Evolutionary conservation across 2,329 filamentous ascomycete species (phyloP), one percentile per base, ranked within the genome.

Genomic region (Colletotrichum viniferum): DNA sequence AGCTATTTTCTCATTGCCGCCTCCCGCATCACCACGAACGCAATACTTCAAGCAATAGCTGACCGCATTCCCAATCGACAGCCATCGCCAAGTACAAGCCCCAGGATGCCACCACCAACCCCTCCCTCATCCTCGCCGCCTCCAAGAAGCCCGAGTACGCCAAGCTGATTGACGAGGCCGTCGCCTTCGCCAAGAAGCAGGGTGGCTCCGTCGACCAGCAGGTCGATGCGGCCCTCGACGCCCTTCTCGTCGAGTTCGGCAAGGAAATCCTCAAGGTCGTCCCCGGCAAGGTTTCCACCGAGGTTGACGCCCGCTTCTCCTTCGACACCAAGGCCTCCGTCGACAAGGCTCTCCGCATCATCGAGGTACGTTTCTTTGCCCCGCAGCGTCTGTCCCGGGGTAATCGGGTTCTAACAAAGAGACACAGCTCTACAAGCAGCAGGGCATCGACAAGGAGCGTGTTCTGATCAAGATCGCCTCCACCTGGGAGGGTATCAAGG

Each of bases 11-110:
- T 48, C 69, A 62, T 13, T 30, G 7, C 38, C 38, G 36, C 64
- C 26, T 56, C 43, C 60, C 32, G 70, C 12, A 71, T 12, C 55
- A 16, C 21, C 18, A 58, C 30, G 26, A 62, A 43, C 14, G 24
- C 14, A 21, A 60, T 28, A 30, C 6, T 16, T 0, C 7, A 6
- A 3, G 26, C 73, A 68, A 52, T 61, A 28, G 32, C 65, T 68
- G 24, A 69, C 56, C 13, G 24, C n/a, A 78, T 77, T 77, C 74
- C 76, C 76, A 63, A 79, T 76, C 24, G 80, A 86, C 88, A 92
- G 96, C 96, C 87, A 99, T 99, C 87, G 96, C 91, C 90, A 98
- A 98, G 91, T 99, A 99, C 93, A 98, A 98, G 93, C 97, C 97
- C 79, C 96, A 99, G 91, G 97, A 99, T 95, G 97, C 97, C 84